phyloP scores from a whole-genome alignment of 805 yeast genomes.

The Saitoella complicata region DNA sequence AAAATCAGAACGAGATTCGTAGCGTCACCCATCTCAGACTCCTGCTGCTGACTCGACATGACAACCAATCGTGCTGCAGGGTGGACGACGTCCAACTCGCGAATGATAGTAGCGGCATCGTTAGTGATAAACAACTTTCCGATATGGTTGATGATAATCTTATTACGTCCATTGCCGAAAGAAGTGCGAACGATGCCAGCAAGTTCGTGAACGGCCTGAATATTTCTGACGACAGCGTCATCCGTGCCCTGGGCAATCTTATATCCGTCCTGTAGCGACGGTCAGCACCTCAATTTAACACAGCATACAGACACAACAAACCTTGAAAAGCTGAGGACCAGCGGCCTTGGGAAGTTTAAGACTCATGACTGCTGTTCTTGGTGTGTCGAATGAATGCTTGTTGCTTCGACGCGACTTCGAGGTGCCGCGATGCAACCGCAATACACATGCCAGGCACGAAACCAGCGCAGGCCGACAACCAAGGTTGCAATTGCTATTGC shows the following conservation, averaged over 20 bases:
- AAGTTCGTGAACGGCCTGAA: slow-evolving; percentile 87
- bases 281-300: too few species aligned
- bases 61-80: slow-evolving; percentile 93
- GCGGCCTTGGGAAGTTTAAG: slow-evolving; percentile 85
- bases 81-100: slow-evolving; percentile 85
- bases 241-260: slow-evolving; percentile 74
- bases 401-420: too few species aligned
- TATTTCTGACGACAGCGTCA: slow-evolving; percentile 86
- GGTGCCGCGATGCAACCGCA: too few species aligned
- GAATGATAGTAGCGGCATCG: slow-evolving; percentile 95
- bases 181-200: slow-evolving; percentile 83
- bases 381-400: too few species aligned
- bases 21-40: slow-evolving; percentile 91
- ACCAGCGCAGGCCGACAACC: too few species aligned
- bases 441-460: too few species aligned
- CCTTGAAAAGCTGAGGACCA: slow-evolving; percentile 62
- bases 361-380: slow-evolving; percentile 38
- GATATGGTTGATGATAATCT: slow-evolving; percentile 45
- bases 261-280: slow-evolving; percentile 61
- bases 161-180: slow-evolving; percentile 92
- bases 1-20: slow-evolving; percentile 80
- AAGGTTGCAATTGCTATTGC: too few species aligned
- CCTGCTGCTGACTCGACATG: slow-evolving; percentile 95
- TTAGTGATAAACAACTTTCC: slow-evolving; percentile 80
- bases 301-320: too few species aligned